These are phyloP conservation scores for Puccinia horiana DNA, from an alignment of 1,284 basidiomycete genomes.

Conservation along the genomic window DNA sequence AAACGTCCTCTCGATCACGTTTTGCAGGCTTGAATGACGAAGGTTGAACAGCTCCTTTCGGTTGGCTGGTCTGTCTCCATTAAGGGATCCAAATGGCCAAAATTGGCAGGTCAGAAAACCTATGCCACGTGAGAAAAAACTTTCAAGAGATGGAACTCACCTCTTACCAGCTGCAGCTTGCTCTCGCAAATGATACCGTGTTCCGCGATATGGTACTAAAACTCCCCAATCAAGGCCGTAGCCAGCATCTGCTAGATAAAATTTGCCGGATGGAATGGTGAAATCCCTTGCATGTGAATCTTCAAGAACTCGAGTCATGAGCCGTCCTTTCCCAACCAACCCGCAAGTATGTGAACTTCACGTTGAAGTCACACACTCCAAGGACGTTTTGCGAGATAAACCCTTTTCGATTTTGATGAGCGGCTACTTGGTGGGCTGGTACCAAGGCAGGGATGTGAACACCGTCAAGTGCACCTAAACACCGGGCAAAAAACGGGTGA, in stretches of 20 bases:
- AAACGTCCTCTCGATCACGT: constrained; percentile 50
- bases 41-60: constrained; percentile 50
- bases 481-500: neutral
- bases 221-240: constrained; percentile 3
- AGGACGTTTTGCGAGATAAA: constrained; percentile 2
- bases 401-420: constrained; percentile 21
- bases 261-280: neutral
- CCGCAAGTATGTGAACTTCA: neutral
- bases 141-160: too few species aligned
- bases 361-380: neutral
- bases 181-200: neutral
- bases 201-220: too few species aligned
- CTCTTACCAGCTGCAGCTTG: neutral
- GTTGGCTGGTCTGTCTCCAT: constrained; percentile 31
- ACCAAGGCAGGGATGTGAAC: neutral
- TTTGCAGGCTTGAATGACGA: constrained; percentile 48
- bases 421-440: neutral
- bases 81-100: too few species aligned
- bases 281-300: neutral
- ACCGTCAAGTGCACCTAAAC: neutral
- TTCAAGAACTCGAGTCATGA: neutral
- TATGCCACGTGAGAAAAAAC: too few species aligned
- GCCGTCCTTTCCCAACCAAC: neutral
- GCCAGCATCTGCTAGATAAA: neutral
- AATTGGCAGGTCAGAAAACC: too few species aligned